Percentiles rank a stretch among this genome's conserved stretches.
These are phyloP conservation scores for Plasmodium gonderi DNA, from an alignment of 169 alveolate species.

Conservation along the genomic window DNA sequence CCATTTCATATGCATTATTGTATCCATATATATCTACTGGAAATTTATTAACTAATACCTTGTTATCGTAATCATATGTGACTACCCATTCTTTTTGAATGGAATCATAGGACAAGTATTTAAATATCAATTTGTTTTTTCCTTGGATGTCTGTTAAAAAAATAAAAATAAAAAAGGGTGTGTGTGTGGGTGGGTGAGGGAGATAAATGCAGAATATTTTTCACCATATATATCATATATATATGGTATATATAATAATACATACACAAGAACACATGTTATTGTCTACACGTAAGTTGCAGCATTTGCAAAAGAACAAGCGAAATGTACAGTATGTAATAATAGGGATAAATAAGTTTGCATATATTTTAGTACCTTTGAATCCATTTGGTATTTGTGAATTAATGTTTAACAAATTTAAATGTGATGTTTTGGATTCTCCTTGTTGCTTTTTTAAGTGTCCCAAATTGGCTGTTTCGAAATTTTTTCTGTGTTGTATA, in stretches of 20 bases:
- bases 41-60: constrained; percentile 62
- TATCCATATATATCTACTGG: constrained; percentile 70
- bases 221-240: neutral
- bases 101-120: constrained; percentile 63
- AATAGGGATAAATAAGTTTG: too few species aligned
- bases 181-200: neutral
- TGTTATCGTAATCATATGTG: constrained; percentile 67
- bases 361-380: constrained; percentile 30
- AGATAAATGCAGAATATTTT: too few species aligned
- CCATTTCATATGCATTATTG: constrained; percentile 74
- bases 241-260: too few species aligned
- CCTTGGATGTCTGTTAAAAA: constrained; percentile 54
- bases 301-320: neutral
- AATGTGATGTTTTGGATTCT: constrained; percentile 66
- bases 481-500: constrained; percentile 79
- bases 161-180: too few species aligned
- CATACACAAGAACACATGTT: neutral
- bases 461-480: constrained; percentile 77
- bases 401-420: constrained; percentile 45
- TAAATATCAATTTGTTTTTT: constrained; percentile 58
- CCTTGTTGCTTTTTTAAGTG: constrained; percentile 73
- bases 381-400: constrained; percentile 73
- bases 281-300: neutral
- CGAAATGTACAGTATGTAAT: neutral
- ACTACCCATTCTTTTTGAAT: constrained; percentile 75